Conservation (phyloP, 208 protist species). For the Leptomonas seymouri region DNA sequence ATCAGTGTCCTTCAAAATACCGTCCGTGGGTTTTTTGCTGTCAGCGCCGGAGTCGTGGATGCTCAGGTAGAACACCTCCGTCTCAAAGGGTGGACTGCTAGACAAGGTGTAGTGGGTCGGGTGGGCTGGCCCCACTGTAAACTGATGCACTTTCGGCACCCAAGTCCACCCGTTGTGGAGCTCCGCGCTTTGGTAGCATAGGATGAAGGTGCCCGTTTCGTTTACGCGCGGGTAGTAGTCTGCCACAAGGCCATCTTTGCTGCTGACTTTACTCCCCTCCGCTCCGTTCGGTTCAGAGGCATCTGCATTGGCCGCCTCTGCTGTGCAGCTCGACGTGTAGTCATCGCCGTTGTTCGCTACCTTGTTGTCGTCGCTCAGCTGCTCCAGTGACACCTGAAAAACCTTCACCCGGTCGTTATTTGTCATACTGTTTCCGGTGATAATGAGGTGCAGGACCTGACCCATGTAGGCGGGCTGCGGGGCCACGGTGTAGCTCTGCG, state of each 20-base stretch:
- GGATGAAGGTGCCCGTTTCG: slow-evolving; percentile 62
- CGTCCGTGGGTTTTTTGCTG: no score
- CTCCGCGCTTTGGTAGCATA: slow-evolving; percentile 82
- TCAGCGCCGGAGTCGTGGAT: slow-evolving; percentile 41
- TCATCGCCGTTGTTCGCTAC: slow-evolving; percentile 15
- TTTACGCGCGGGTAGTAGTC: slow-evolving; percentile 75
- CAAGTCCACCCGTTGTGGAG: slow-evolving; percentile 59
- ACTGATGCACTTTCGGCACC: slow-evolving; percentile 54
- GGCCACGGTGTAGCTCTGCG: slow-evolving; percentile 72
- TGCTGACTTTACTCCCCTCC: slow-evolving; percentile 53
- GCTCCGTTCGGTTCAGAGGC: slow-evolving; percentile 44
- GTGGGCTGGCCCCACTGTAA: slow-evolving; percentile 67
- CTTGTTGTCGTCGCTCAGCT: slow-evolving; percentile 33
- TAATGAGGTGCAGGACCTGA: slow-evolving; percentile 60
- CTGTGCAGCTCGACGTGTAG: slow-evolving; percentile 53
- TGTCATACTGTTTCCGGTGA: slow-evolving; percentile 73
- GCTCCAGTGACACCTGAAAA: slow-evolving; percentile 32
- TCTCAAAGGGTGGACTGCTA: slow-evolving; percentile 56
- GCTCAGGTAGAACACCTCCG: slow-evolving; percentile 49
- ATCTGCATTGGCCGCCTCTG: slow-evolving; percentile 62
- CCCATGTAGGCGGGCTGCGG: slow-evolving; percentile 74
- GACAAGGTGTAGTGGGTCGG: slow-evolving; percentile 57
- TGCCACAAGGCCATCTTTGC: slow-evolving; percentile 47
- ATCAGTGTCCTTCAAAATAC: slow-evolving; percentile 42
- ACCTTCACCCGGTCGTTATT: slow-evolving; percentile 80